Conservation (phyloP, 805 yeast species). For the Yamadazyma insecticola region DNA sequence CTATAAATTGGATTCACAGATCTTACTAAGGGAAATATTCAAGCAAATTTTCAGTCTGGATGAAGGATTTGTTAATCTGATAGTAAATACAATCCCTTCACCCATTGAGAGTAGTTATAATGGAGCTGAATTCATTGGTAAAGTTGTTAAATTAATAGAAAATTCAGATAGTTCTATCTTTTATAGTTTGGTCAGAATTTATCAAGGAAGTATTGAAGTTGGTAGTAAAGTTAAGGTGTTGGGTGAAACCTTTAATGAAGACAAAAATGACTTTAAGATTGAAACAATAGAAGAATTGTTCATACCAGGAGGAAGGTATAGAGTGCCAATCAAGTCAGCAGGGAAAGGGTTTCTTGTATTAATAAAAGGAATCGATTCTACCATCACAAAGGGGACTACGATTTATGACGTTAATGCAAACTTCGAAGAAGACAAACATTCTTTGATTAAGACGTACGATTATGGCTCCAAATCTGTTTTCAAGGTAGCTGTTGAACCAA, state of each 20-base stretch:
- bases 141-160: slow-evolving; percentile 50
- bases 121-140: slow-evolving; percentile 14
- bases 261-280: slow-evolving; percentile 47
- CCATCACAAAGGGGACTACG: slow-evolving; percentile 59
- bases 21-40: slow-evolving; percentile 53
- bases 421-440: neutral
- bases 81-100: slow-evolving; percentile 27
- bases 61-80: slow-evolving; percentile 46
- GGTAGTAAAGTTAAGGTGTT: slow-evolving; percentile 49
- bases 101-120: slow-evolving; percentile 6
- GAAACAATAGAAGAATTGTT: slow-evolving; percentile 41
- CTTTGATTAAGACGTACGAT: neutral
- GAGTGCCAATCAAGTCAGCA: slow-evolving; percentile 47
- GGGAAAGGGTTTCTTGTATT: slow-evolving; percentile 67
- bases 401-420: slow-evolving; percentile 24
- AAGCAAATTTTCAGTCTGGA: slow-evolving; percentile 41
- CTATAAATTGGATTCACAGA: slow-evolving; percentile 52
- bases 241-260: slow-evolving; percentile 50
- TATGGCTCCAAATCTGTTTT: slow-evolving; percentile 48
- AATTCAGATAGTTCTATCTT: slow-evolving; percentile 48
- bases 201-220: slow-evolving; percentile 52
- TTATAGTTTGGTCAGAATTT: slow-evolving; percentile 57
- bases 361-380: slow-evolving; percentile 56
- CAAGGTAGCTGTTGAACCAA: slow-evolving; percentile 81
- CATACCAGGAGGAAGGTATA: slow-evolving; percentile 70